Evolutionary conservation across 1,139 yeast genomes (phyloP), one percentile per base, ranked within the genome.

Genomic region (Blastobotrys raffinosifermentans): DNA sequence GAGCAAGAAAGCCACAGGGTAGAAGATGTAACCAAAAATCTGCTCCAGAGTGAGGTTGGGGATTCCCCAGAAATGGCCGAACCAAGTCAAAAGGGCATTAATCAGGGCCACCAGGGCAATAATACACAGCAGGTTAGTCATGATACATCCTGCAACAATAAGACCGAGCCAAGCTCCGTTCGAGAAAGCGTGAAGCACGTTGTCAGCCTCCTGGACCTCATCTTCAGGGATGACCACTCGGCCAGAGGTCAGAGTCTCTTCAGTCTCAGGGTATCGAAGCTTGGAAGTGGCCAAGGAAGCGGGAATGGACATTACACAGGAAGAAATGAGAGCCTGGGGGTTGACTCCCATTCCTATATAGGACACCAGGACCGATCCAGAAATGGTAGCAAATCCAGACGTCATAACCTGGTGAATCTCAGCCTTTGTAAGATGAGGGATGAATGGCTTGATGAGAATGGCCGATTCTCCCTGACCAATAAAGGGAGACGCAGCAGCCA

Each of bases 271-370:
- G 48, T 62, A 66, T 57, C 83, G 69, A 48, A 77, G 64, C 54
- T 77, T 77, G 13, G 83, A 75, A 18, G 76, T 73, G 7, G 82
- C 80, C 44, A 77, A 63, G 7, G 81, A 73, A 20, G 80, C 80
- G 4, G 84, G 84, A 54, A 77, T 77, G 2, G 82, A 76, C 84
- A 77, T 77, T 43, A 77, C 80, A 67, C 83, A 77, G 19, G 81
- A 73, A 15, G 80, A 72, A 18, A 77, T 75, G 50, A 77, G 65
- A 5, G 82, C 82, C 54, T 76, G 80, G 2, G 83, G 70, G 48
- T 74, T 75, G 48, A 77, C 67, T 31, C 84, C 84, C 55, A 77
- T 67, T 3, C 79, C 77, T 49, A 77, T 76, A 53, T 77, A 77
- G 8, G 82, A 74, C 8, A 75, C 82, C 47, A 77, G 66, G 19